Conservation (phyloP, 1,284 basidiomycete genomes). For the Stereum hirsutum region DNA sequence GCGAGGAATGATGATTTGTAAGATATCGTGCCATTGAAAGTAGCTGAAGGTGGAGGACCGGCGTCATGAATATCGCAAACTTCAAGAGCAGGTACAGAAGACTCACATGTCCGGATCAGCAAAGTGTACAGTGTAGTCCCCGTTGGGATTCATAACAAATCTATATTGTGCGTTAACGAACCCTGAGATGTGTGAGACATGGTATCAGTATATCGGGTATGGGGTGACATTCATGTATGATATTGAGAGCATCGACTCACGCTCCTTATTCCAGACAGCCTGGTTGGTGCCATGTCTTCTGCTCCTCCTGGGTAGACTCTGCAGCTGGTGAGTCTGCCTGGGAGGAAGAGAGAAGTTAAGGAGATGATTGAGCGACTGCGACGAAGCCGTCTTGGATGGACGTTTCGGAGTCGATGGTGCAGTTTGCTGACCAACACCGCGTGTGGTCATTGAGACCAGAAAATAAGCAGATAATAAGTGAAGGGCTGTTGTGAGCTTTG, state of each 20-base stretch:
- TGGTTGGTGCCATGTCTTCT: constrained; percentile 53
- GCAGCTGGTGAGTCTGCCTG: constrained; percentile 49
- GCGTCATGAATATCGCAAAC: constrained; percentile 9
- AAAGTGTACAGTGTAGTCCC: constrained; percentile 92
- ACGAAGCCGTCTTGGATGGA: constrained; percentile 54
- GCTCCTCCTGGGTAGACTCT: constrained; percentile 62
- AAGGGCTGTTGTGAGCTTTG: constrained; percentile 10
- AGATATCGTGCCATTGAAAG: constrained; percentile 94
- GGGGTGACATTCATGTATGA: constrained; percentile 1
- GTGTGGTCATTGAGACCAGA: constrained; percentile 20
- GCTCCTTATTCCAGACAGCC: constrained; percentile 79
- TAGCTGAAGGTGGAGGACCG: constrained; percentile 39
- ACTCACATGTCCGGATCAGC: constrained; percentile 90
- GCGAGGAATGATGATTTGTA: constrained; percentile 90
- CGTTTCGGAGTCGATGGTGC: constrained; percentile 37
- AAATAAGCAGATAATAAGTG: neutral
- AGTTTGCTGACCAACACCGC: constrained; percentile 12
- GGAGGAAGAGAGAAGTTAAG: constrained; percentile 83
- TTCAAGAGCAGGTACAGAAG: constrained; percentile 7
- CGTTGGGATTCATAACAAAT: constrained; percentile 87
- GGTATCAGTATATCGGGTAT: constrained; percentile 5
- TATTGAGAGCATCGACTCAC: too few relatives aligned
- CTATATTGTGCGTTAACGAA: constrained; percentile 93
- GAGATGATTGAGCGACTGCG: constrained; percentile 64
- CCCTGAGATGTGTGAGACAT: constrained; percentile 31